phyloP scores from a whole-genome alignment of 352 stramenopile genomes.

The Phytophthora nicotianae region DNA sequence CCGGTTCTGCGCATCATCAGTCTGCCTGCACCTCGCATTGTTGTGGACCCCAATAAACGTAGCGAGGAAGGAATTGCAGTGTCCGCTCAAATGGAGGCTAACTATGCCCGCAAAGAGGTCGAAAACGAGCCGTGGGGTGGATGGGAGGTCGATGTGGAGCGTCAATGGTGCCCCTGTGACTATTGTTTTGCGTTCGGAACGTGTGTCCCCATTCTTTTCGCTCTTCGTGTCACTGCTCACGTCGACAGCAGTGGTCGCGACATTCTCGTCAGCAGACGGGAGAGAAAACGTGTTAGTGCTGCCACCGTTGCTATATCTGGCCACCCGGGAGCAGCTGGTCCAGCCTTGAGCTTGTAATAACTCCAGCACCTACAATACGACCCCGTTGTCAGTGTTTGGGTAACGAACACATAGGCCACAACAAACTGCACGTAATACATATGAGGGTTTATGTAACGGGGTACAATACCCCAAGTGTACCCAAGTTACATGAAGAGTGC shows the following conservation, averaged over 20 bases:
- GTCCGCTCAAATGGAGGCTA: conserved; percentile 5
- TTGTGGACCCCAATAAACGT: neutral
- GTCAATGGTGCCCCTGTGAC: neutral
- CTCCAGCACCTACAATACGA: too few relatives aligned
- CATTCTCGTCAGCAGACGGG: conserved; percentile 4
- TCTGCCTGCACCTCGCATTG: neutral
- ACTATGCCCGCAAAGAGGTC: conserved; percentile 5
- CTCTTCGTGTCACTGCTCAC: neutral
- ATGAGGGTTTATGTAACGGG: too few relatives aligned
- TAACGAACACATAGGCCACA: too few relatives aligned
- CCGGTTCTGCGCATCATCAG: neutral
- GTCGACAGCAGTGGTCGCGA: neutral
- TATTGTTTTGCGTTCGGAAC: conserved; percentile 12
- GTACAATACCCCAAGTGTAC: too few relatives aligned
- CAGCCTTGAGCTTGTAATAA: too few relatives aligned
- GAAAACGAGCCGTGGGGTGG: neutral
- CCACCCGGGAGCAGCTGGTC: too few relatives aligned
- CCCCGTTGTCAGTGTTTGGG: too few relatives aligned
- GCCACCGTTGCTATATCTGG: too few relatives aligned
- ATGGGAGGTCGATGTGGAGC: neutral
- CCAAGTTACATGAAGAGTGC: too few relatives aligned
- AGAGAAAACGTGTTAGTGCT: neutral
- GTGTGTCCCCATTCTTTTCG: conserved; percentile 1
- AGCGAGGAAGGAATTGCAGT: conserved; percentile 3
- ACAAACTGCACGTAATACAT: too few relatives aligned